Percentiles rank a stretch among this genome's conserved stretches.
phyloP scores from a whole-genome alignment of 2,329 filamentous ascomycete genomes.

The Beauveria sp. region DNA sequence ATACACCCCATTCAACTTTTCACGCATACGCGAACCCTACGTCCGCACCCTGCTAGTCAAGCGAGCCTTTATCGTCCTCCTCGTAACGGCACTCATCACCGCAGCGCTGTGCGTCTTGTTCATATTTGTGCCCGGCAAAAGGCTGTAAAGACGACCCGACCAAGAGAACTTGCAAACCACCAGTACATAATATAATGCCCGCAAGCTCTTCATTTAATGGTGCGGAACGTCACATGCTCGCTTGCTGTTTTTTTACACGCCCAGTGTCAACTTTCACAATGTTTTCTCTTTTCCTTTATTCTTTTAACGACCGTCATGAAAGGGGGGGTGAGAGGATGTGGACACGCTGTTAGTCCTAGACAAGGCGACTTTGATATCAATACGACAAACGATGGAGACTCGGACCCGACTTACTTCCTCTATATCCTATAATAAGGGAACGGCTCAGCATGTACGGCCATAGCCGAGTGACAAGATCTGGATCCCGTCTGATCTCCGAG shows the following conservation, averaged over 20 bases:
- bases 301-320: slow-evolving; percentile 6
- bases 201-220: background rate
- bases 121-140: slow-evolving; percentile 87
- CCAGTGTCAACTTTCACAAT: background rate
- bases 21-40: slow-evolving; percentile 81
- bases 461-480: background rate
- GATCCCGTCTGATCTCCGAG: slow-evolving; percentile 6
- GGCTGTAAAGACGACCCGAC: slow-evolving; percentile 43
- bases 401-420: background rate
- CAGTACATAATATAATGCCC: background rate
- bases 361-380: background rate
- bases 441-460: background rate
- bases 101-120: slow-evolving; percentile 82
- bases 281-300: background rate
- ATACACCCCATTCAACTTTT: slow-evolving; percentile 92
- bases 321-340: background rate
- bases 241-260: background rate
- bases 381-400: background rate
- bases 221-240: background rate
- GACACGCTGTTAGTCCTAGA: background rate
- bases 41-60: slow-evolving; percentile 79
- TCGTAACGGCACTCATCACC: slow-evolving; percentile 67
- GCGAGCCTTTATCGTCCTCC: slow-evolving; percentile 72
- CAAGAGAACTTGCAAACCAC: background rate
- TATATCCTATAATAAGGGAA: background rate